Evolutionary conservation across 495 filamentous ascomycete species (phyloP).

Genomic region (Neurospora intermedia): DNA sequence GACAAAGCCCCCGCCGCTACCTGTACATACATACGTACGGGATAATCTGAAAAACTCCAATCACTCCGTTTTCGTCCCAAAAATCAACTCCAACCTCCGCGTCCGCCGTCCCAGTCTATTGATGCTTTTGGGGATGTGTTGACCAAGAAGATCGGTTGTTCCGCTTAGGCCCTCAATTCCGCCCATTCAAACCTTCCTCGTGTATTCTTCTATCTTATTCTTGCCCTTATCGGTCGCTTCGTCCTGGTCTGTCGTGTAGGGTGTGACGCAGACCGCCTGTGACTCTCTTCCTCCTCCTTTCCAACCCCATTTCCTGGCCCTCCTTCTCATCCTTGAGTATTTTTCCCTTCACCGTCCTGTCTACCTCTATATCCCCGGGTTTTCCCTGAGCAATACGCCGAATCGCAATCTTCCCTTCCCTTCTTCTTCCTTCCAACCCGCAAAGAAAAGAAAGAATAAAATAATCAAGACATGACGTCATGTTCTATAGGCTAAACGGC

Average conservation of each 20-base stretch:
- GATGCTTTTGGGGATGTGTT: background rate
- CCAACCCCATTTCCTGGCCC: background rate
- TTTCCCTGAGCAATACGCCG: background rate
- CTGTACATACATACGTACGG: background rate
- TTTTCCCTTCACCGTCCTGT: background rate
- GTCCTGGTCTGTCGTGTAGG: background rate
- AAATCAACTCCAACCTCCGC: background rate
- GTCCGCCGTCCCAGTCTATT: background rate
- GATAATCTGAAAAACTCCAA: background rate
- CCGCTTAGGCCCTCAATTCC: background rate
- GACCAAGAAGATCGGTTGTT: background rate
- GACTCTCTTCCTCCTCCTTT: background rate
- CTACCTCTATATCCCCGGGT: background rate
- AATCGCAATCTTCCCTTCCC: background rate
- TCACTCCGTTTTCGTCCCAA: background rate
- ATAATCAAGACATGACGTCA: background rate
- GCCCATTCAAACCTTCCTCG: background rate
- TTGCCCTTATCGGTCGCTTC: background rate
- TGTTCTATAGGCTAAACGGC: constrained; percentile 26
- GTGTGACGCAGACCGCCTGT: background rate
- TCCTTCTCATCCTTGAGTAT: background rate
- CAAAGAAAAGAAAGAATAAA: background rate
- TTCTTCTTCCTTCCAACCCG: background rate
- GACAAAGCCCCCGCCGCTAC: background rate
- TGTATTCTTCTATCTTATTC: background rate